phyloP scores from a whole-genome alignment of 2,329 filamentous ascomycete genomes.

The Colletotrichum sp. region DNA sequence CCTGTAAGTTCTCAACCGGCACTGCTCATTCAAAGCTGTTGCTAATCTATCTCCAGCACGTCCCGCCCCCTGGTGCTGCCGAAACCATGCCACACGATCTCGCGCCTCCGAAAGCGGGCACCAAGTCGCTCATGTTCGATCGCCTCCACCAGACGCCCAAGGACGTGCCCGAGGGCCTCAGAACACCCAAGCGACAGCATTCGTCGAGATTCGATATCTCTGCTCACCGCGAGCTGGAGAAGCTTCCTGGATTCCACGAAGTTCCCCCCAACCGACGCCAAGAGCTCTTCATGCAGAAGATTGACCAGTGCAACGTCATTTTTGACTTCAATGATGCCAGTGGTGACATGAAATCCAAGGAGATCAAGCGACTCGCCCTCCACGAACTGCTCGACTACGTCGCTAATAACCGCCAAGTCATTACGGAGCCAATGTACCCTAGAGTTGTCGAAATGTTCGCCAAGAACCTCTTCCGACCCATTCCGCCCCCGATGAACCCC shows the following conservation, averaged over 20 bases:
- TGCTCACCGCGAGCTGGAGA: slow-evolving; percentile 94
- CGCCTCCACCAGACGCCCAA: slow-evolving; percentile 92
- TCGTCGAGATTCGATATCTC: slow-evolving; percentile 98
- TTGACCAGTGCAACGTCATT: slow-evolving; percentile 99
- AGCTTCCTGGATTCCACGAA: slow-evolving; percentile 96
- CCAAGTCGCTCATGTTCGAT: slow-evolving; percentile 89
- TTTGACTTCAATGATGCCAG: slow-evolving; percentile 99
- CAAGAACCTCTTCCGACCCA: slow-evolving; percentile 97
- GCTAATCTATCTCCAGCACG: slow-evolving; percentile 63
- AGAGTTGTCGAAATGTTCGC: slow-evolving; percentile 99
- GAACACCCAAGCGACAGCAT: slow-evolving; percentile 95
- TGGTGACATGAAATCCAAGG: slow-evolving; percentile 99
- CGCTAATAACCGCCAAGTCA: slow-evolving; percentile 97
- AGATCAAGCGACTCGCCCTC: slow-evolving; percentile 95
- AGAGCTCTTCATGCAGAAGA: slow-evolving; percentile 99
- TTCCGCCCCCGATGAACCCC: slow-evolving; percentile 95
- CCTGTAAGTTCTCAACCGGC: slow-evolving; percentile 66
- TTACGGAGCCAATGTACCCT: slow-evolving; percentile 98
- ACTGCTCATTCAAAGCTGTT: background rate
- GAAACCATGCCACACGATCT: slow-evolving; percentile 99
- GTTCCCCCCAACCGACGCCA: slow-evolving; percentile 93
- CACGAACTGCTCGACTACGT: slow-evolving; percentile 98
- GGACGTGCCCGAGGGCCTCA: slow-evolving; percentile 92
- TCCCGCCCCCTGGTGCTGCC: slow-evolving; percentile 88
- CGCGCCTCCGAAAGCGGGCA: slow-evolving; percentile 87